These are phyloP conservation scores for Backusella macrospora DNA, from an alignment of 192 early-diverging fungal genomes.

Conservation along the genomic window DNA sequence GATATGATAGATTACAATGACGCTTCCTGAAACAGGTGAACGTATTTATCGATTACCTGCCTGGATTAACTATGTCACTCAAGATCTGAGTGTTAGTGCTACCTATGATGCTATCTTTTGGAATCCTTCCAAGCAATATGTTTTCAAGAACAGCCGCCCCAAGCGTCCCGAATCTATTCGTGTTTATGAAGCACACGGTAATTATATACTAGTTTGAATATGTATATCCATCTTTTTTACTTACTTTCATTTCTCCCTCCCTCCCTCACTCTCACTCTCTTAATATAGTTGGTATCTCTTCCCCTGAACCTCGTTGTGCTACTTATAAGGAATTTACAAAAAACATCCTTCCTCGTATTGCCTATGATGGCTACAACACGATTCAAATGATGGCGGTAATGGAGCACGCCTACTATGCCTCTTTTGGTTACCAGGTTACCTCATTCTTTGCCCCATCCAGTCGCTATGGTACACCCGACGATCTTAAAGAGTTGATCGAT, in stretches of 20 bases:
- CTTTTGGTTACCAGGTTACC: constrained; percentile 99
- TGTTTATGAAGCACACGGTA: constrained; percentile 95
- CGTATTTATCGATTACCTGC: constrained; percentile 90
- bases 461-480: constrained; percentile 93
- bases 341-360: constrained; percentile 85
- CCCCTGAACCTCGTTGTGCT: constrained; percentile 77
- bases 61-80: constrained; percentile 82
- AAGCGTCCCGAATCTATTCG: constrained; percentile 66
- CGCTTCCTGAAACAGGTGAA: constrained; percentile 59
- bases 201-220: too few relatives aligned
- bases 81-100: constrained; percentile 79
- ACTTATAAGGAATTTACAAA: constrained; percentile 88
- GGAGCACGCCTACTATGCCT: constrained; percentile 99
- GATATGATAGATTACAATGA: constrained; percentile 65
- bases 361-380: constrained; percentile 79
- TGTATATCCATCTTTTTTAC: neutral
- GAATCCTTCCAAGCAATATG: constrained; percentile 82
- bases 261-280: neutral
- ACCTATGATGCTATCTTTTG: constrained; percentile 93
- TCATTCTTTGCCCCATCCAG: constrained; percentile 92
- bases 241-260: too few relatives aligned
- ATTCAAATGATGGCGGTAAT: constrained; percentile 93
- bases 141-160: constrained; percentile 77
- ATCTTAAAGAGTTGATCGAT: constrained; percentile 89
- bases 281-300: constrained; percentile 87